Percentiles rank a stretch among this genome's conserved stretches.
These are phyloP conservation scores for Scedosporium minutisporum DNA, from an alignment of 2,329 filamentous ascomycete species.

Conservation along the genomic window DNA sequence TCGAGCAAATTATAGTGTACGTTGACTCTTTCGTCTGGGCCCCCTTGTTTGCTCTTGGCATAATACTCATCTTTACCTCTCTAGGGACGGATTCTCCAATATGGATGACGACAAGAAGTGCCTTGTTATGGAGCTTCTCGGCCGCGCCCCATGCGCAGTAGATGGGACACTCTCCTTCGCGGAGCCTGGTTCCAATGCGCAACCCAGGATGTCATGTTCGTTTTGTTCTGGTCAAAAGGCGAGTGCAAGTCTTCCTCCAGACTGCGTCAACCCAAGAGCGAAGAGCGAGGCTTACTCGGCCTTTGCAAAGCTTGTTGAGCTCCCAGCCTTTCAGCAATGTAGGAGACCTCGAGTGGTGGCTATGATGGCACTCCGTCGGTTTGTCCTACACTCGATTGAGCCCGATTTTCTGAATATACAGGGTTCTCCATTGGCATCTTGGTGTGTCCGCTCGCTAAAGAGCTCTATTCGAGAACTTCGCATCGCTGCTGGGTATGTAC, in stretches of 20 bases:
- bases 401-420: constrained; percentile 55
- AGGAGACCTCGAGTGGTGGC: constrained; percentile 57
- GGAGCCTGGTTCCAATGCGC: background rate
- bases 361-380: constrained; percentile 60
- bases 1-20: constrained; percentile 35
- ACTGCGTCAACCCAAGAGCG: constrained; percentile 4
- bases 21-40: constrained; percentile 16
- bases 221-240: background rate
- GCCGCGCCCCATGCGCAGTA: constrained; percentile 46
- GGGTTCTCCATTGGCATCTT: constrained; percentile 60
- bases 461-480: constrained; percentile 81
- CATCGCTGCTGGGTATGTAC: constrained; percentile 60
- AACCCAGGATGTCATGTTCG: background rate
- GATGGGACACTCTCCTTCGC: constrained; percentile 30
- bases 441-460: constrained; percentile 70
- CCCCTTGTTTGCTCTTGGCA: background rate
- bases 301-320: constrained; percentile 36
- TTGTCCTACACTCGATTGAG: constrained; percentile 57
- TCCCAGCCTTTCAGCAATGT: constrained; percentile 38
- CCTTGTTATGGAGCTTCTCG: constrained; percentile 43
- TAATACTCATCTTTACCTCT: background rate
- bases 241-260: background rate
- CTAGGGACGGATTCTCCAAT: constrained; percentile 25
- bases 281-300: constrained; percentile 31
- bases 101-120: constrained; percentile 41